Conservation (phyloP, 2,329 filamentous ascomycete genomes). For the Herpotrichia juniperi region DNA sequence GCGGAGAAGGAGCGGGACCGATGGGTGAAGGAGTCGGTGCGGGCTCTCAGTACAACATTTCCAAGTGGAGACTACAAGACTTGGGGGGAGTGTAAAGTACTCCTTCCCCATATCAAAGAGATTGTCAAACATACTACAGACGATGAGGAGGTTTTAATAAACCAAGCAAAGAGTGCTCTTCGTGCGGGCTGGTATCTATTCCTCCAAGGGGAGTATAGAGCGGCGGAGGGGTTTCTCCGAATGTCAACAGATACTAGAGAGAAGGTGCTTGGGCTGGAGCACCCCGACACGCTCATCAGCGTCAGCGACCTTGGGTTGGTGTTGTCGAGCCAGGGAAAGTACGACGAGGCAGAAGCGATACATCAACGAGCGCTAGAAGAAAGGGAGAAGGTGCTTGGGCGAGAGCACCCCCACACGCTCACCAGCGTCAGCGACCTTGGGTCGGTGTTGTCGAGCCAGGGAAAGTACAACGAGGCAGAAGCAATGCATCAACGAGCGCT, state of each 20-base stretch:
- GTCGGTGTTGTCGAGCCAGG: constrained; percentile 2
- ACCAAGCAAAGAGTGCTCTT: constrained; percentile 5
- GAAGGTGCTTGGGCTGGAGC: constrained; percentile 6
- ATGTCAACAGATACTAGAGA: constrained; percentile 4
- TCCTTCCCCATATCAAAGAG: constrained; percentile 14
- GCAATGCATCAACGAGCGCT: constrained; percentile 3
- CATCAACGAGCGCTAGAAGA: neutral
- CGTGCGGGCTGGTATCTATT: constrained; percentile 8
- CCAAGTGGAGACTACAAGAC: constrained; percentile 7
- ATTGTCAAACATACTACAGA: neutral
- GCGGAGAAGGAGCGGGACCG: constrained; percentile 7
- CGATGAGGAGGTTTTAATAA: constrained; percentile 4
- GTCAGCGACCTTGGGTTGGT: constrained; percentile 4
- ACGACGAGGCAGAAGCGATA: constrained; percentile 2
- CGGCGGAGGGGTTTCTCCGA: constrained; percentile 7
- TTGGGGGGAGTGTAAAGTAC: constrained; percentile 8
- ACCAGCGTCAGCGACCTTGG: constrained; percentile 1
- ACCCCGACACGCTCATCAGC: constrained; percentile 8
- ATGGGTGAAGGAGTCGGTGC: constrained; percentile 8
- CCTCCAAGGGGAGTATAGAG: constrained; percentile 6
- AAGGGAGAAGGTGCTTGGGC: neutral
- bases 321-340: constrained; percentile 3
- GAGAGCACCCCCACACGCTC: neutral
- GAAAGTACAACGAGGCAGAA: constrained; percentile 12
- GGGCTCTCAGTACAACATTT: constrained; percentile 4